Conservation (phyloP, 805 yeast genomes). For the Candida parachauliodes region DNA sequence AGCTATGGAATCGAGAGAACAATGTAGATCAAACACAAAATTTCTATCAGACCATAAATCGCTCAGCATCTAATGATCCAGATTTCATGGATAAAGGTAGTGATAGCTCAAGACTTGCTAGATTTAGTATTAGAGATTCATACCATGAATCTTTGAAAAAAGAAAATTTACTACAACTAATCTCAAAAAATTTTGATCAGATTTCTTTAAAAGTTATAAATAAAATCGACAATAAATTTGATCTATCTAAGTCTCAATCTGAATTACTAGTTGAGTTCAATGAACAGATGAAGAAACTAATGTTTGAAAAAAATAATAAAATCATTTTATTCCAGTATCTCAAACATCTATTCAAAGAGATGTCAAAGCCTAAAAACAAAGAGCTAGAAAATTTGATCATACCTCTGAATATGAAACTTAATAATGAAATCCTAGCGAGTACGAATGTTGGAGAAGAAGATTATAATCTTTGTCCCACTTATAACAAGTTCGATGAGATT, state of each 20-base stretch:
- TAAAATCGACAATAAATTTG: conserved; percentile 28
- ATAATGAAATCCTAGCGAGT: not conserved
- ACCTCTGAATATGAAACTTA: conserved; percentile 24
- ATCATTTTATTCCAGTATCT: conserved; percentile 36
- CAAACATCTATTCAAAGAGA: conserved; percentile 37
- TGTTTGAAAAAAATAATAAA: conserved; percentile 15
- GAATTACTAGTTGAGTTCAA: conserved; percentile 38
- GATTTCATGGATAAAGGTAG: conserved; percentile 14
- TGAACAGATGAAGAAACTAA: conserved; percentile 24
- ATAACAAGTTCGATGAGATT: conserved; percentile 32
- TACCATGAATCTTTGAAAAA: not conserved
- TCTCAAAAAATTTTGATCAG: not conserved
- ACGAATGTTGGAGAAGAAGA: conserved; percentile 2
- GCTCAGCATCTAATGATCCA: conserved; percentile 25
- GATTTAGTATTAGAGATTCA: not conserved
- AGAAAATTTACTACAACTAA: not conserved
- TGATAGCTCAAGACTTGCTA: conserved; percentile 5
- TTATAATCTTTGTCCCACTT: not conserved
- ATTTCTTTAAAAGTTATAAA: conserved; percentile 37
- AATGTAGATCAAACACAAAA: too few relatives aligned
- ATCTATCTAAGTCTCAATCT: conserved; percentile 30
- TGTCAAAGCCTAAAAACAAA: conserved; percentile 18
- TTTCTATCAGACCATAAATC: conserved; percentile 26
- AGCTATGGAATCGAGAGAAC: conserved; percentile 38
- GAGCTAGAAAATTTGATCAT: conserved; percentile 23